Conservation (phyloP, 257 asterid species). For the Prunella vulgaris region DNA sequence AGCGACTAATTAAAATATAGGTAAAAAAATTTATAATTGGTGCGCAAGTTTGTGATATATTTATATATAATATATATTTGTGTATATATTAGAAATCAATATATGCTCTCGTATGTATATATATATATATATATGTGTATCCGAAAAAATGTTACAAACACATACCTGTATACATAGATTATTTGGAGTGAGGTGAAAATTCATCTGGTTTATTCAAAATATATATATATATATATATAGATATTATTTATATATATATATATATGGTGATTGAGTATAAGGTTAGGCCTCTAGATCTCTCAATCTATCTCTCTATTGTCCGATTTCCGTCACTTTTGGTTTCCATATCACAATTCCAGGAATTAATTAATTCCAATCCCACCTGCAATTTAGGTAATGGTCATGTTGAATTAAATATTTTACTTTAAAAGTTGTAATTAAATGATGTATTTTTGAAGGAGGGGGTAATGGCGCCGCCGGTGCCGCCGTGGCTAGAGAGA, state of each 20-base stretch:
- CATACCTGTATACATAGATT: constrained; percentile 2
- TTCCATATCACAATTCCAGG: not conserved
- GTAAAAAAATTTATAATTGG: no score
- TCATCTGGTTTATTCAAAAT: constrained; percentile 43
- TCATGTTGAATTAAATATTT: not conserved
- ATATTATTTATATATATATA: no score
- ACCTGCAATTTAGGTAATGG: constrained; percentile 5
- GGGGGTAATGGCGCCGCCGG: constrained; percentile 36
- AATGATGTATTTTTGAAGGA: not conserved
- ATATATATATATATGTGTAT: not conserved
- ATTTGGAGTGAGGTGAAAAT: constrained; percentile 21
- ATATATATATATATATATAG: no score
- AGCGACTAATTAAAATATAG: no score
- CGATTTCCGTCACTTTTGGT: constrained; percentile 23
- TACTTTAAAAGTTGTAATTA: not conserved
- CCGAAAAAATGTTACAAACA: constrained; percentile 2
- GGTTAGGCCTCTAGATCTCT: constrained; percentile 30
- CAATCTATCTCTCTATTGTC: constrained; percentile 13
- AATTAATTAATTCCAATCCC: constrained; percentile 16
- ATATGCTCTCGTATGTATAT: no score
- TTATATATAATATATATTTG: no score
- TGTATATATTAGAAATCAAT: no score
- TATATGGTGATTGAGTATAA: no score
- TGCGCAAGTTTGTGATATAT: no score
- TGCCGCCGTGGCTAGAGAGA: constrained; percentile 69